A percentile compares a stretch with the other conserved stretches of the same genome.
Conservation (phyloP, 2,329 filamentous ascomycete species). For the Penicillium aurantiogriseum region DNA sequence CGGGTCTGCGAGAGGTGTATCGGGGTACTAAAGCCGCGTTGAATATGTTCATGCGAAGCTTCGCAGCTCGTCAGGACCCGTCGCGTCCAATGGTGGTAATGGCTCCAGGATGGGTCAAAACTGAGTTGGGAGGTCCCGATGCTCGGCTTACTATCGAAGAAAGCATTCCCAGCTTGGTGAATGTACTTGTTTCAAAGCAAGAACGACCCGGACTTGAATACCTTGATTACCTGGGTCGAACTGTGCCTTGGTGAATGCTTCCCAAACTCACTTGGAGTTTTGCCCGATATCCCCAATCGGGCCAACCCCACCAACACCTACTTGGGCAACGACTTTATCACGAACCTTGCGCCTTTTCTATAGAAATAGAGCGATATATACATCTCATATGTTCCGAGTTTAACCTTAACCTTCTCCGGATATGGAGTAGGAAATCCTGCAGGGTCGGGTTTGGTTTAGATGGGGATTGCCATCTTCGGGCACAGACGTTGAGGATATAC, state of each 20-base stretch:
- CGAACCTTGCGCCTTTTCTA: background rate
- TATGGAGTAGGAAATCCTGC: too few species aligned
- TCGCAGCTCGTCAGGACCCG: background rate
- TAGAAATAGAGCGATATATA: background rate
- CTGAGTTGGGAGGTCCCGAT: background rate
- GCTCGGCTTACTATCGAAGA: constrained; percentile 2
- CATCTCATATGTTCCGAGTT: background rate
- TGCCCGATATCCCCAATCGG: background rate
- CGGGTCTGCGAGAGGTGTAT: constrained; percentile 1
- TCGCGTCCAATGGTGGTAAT: background rate
- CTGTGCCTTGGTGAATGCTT: background rate
- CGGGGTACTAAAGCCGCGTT: constrained; percentile 1
- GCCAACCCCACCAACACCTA: background rate
- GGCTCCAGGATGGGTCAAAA: constrained; percentile 4
- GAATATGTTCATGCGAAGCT: constrained; percentile 5
- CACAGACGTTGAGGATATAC: background rate
- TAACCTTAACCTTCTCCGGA: background rate
- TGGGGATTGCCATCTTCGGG: background rate
- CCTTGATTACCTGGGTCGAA: background rate
- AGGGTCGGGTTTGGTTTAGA: too few species aligned
- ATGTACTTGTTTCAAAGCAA: background rate
- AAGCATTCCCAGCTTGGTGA: background rate
- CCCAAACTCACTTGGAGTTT: background rate
- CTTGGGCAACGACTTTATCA: background rate
- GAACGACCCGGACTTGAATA: background rate